Evolutionary conservation across 305 asterid species (phyloP).

Genomic region (Fraxinus angustifolia): DNA sequence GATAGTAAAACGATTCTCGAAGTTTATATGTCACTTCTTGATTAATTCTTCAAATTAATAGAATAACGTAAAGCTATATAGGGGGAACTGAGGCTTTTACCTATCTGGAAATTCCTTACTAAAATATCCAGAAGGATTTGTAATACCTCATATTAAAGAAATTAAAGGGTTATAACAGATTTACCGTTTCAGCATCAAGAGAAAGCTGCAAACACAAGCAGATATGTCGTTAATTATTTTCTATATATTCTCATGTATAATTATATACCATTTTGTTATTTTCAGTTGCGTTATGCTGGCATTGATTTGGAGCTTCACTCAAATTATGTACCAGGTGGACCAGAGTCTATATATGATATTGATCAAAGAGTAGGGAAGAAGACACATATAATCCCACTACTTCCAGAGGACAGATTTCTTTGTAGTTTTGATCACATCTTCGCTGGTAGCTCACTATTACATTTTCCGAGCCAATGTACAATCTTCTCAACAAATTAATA

Average conservation of each 20-base stretch:
- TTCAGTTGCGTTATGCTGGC: conserved; percentile 67
- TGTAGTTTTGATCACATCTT: conserved; percentile 75
- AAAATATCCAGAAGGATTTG: background rate
- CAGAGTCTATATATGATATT: conserved; percentile 49
- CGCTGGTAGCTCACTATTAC: conserved; percentile 41
- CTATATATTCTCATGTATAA: background rate
- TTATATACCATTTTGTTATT: background rate
- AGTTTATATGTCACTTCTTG: background rate
- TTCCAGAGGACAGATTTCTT: conserved; percentile 71
- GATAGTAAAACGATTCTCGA: background rate
- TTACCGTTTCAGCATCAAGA: background rate
- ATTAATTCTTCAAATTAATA: background rate
- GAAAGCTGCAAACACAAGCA: background rate
- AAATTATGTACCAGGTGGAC: conserved; percentile 61
- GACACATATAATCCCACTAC: conserved; percentile 66
- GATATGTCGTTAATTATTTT: background rate
- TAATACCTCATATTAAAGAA: background rate
- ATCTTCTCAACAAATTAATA: background rate
- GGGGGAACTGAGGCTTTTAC: background rate
- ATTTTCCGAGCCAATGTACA: background rate
- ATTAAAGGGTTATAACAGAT: background rate
- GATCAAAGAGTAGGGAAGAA: conserved; percentile 56
- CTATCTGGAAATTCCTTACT: background rate
- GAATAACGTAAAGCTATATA: background rate
- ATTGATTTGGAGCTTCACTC: conserved; percentile 67